Percentiles rank a stretch among this genome's conserved stretches.
Conservation (phyloP, 2,329 filamentous ascomycete genomes). For the Penicillium frequentans region DNA sequence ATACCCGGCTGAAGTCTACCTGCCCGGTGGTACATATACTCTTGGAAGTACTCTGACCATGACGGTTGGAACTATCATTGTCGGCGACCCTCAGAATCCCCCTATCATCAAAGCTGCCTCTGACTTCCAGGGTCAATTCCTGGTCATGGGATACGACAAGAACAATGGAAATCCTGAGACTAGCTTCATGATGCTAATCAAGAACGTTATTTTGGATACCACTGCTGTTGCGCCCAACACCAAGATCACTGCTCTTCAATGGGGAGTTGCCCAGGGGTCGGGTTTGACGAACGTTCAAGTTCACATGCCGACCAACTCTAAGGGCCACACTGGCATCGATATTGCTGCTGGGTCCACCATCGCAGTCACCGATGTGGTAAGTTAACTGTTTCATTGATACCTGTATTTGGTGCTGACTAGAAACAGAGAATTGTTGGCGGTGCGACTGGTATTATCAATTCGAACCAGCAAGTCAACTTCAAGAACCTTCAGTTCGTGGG, state of each 20-base stretch:
- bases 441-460: constrained; percentile 28
- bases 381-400: neutral
- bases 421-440: constrained; percentile 27
- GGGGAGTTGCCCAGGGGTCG: constrained; percentile 35
- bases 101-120: constrained; percentile 28
- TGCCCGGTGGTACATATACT: constrained; percentile 29
- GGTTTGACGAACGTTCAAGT: constrained; percentile 34
- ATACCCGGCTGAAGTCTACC: constrained; percentile 30
- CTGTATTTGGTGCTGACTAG: constrained; percentile 1
- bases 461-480: constrained; percentile 35
- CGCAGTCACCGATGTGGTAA: constrained; percentile 28
- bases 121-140: constrained; percentile 26
- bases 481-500: constrained; percentile 60
- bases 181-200: constrained; percentile 33
- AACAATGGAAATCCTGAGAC: constrained; percentile 25
- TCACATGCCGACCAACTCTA: constrained; percentile 31
- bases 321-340: constrained; percentile 30
- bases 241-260: constrained; percentile 31
- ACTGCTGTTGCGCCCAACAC: constrained; percentile 19
- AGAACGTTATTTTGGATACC: constrained; percentile 35
- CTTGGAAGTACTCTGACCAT: constrained; percentile 26
- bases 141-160: constrained; percentile 30
- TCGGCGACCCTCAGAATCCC: constrained; percentile 32
- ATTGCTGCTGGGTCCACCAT: constrained; percentile 26
- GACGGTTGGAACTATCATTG: constrained; percentile 32